phyloP scores from a whole-genome alignment of 257 asterid species.

The Ocimum tenuiflorum region DNA sequence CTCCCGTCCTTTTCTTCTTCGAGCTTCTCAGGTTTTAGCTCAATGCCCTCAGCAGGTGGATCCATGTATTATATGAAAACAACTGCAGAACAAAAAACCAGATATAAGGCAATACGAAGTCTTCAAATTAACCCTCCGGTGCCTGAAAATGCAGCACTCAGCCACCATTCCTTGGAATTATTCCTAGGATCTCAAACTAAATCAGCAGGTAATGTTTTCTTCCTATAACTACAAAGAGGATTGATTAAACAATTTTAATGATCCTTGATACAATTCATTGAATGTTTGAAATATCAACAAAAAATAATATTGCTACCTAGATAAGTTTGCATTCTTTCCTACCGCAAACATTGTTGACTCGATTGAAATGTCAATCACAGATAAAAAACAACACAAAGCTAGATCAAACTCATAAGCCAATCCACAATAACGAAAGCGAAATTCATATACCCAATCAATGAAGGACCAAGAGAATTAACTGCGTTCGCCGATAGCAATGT shows the following conservation, averaged over 20 bases:
- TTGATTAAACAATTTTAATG: not conserved
- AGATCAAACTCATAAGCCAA: not conserved
- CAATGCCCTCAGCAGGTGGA: slow-evolving; percentile 20
- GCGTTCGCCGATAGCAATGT: not conserved
- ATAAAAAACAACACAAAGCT: not conserved
- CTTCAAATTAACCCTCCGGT: not conserved
- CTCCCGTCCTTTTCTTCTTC: slow-evolving; percentile 25
- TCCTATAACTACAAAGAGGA: not conserved
- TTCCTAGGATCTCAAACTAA: not conserved
- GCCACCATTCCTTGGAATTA: not conserved
- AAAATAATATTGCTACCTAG: not conserved
- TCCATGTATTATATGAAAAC: slow-evolving; percentile 14
- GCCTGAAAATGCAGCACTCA: not conserved
- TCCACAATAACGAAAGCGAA: not conserved
- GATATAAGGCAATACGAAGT: not conserved
- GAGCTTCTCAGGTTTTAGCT: slow-evolving; percentile 22
- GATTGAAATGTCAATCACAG: not conserved
- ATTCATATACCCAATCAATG: not conserved
- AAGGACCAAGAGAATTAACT: not conserved
- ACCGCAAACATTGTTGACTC: not conserved
- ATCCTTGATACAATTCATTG: not conserved
- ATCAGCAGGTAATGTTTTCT: not conserved
- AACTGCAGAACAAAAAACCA: not conserved
- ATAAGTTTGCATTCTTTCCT: not conserved
- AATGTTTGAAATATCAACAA: not conserved